Evolutionary conservation across 441 rosid species (phyloP).

Genomic region (Hura crepitans): DNA sequence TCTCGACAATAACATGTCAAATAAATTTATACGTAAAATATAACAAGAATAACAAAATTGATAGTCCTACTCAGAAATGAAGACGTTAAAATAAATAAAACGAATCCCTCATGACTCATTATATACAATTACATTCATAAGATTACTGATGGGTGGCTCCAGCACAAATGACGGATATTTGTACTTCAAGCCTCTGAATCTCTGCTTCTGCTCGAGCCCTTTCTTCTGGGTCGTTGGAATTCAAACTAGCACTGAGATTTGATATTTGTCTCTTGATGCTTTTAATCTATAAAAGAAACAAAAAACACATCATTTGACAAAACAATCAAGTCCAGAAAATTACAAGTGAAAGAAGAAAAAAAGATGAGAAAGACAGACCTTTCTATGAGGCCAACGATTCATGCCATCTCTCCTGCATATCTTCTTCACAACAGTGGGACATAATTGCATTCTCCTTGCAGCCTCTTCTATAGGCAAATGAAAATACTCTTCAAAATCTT

Average conservation of each 20-base stretch:
- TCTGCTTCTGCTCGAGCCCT: conserved; percentile 30
- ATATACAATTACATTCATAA: background rate
- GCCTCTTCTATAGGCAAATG: conserved; percentile 59
- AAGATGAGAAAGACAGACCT: conserved; percentile 29
- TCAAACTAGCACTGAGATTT: background rate
- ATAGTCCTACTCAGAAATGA: no score
- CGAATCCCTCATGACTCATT: background rate
- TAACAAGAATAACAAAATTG: no score
- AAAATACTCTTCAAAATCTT: conserved; percentile 37
- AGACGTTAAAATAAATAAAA: background rate
- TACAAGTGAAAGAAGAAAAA: background rate
- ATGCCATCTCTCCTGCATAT: conserved; percentile 50
- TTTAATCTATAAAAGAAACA: conserved; percentile 33
- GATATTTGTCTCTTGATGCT: conserved; percentile 35
- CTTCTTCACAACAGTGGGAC: conserved; percentile 64
- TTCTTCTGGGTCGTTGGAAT: conserved; percentile 20
- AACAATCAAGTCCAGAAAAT: background rate
- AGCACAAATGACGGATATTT: conserved; percentile 26
- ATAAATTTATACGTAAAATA: no score
- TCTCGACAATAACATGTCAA: no score
- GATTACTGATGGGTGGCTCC: conserved; percentile 15
- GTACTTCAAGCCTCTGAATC: conserved; percentile 27
- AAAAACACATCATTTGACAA: background rate
- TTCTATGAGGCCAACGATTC: conserved; percentile 61
- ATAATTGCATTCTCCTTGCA: conserved; percentile 39